Base-by-base conservation (phyloP, 352 stramenopile genomes). In the Globisporangium canariense region DNA sequence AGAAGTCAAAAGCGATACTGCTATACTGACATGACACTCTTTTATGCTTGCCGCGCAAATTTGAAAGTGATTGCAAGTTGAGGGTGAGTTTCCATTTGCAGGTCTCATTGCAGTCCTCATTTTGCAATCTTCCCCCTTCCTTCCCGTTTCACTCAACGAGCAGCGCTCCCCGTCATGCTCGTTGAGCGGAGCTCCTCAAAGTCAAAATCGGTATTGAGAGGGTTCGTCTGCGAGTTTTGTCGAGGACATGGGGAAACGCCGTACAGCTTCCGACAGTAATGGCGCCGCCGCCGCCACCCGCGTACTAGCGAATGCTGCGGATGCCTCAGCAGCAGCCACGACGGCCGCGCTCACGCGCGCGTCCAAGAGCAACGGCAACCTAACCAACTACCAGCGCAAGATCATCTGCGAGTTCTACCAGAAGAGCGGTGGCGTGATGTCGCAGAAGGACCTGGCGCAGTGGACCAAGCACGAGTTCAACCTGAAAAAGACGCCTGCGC, bases 391-490 rank as follows among this genome's bases (percentile, higher is more conserved):
- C 73, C 84, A 93, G 72, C 80, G 84, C 68, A 93, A 93, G 55
- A 64, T 89, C 62, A 91, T 93, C 64, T 93, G 84, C 70, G 84
- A 93, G 69, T 91, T 90, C 59, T 90, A 93, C 74, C 78, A 81
- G 34, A 89, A 89, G 67, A 91, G 70, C 56, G 81, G 82, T 62
- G 84, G 81, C 25, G 75, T 90, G 32, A 94, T 94, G 81, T 91
- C 82, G 47, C 86, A 94, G 65, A 94, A 94, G 68, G 86, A 94
- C 69, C 61, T 94, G 60, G 84, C 83, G 47, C 83, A 91, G 62
- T 94, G 86, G 86, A 90, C 86, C 60, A 91, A 92, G 69, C 83
- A 92, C 71, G 86, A 94, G 73, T 94, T 94, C 62, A 73, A 78
- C 43, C 71, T 94, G 16, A 86, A 89, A 62, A 91, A 91, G 67